Base-by-base conservation (phyloP, 306 rosid genomes). In the Hylodesmum podocarpum region DNA sequence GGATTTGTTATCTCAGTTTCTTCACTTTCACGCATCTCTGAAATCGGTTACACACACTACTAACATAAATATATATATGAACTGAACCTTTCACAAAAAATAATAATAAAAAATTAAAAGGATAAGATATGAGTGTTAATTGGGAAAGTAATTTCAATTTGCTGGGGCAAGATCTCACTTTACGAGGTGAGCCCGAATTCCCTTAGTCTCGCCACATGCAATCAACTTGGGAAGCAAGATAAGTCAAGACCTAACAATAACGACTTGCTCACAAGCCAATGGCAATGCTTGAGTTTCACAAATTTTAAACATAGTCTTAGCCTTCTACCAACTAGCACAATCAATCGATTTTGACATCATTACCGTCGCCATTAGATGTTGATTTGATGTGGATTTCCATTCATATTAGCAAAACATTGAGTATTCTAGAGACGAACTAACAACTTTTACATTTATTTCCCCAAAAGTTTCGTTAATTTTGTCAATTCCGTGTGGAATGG, bases 11-110 rank as follows among this genome's bases (percentile, higher is more conserved):
- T 18, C 10, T 29, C 1, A 16, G 41, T 78, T 78, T 58, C 82
- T 68, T 78, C 37, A 57, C 51, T 47, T 47, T 57, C 70, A 78
- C 82, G 76, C 70, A 78, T 54, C 75, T 66, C 16, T 19, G 41
- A 16, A 31, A 70, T 3, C 74, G 1, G 19, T 47, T 10, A 2
- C 74, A 68, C 16, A 12, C 34, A 28, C 50, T n/a, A 53, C 12
- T 21, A 37, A 37, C n/a, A n/a, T n/a, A n/a, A n/a, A n/a, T n/a
- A n/a, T n/a, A n/a, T 36, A 19, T 13, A 37, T 18, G 47, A 37
- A 24, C 25, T 5, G 70, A 36, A 3, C 0, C 43, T 62, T 62
- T 18, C 27, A 34, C 18, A 29, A 59, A 22, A 3, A 3, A 40
- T 21, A 8, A 25, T 63, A 62, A 31, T 31, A 62, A 62, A 15